Evolutionary conservation across 2,329 filamentous ascomycete genomes (phyloP), one percentile per base, ranked within the genome.

Genomic region (Pyrenophora graminea): DNA sequence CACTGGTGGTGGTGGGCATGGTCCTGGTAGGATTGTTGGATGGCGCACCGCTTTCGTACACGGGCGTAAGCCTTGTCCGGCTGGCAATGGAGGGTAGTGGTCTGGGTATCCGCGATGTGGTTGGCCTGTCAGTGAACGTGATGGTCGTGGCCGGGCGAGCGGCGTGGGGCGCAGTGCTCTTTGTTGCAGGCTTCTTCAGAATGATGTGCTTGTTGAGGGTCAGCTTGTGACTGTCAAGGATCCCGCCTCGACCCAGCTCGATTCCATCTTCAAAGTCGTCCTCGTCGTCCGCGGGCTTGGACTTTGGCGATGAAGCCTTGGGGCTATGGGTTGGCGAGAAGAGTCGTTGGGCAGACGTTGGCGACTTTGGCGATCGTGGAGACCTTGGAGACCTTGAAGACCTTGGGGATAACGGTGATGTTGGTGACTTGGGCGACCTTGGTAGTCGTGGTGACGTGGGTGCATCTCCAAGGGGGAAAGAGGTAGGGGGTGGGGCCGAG

Each of bases 121-220:
- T 63, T 7, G 64, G 60, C 52, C 92, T 91, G 74, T 89, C 94
- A 40, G 90, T 95, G 69, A 97, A 97, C 6, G 91, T 97, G 55
- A 97, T 80, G 10, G 92, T 93, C 23, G 94, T 88, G 9, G 90
- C 86, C 15, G 90, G 85, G 47, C 82, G 77, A 55, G 89, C 83
- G 18, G 83, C 82, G 39, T 91, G 88, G 59, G 90, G 92, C 12
- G 82, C 77, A 17, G 85, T 81, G 45, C 85, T 81, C 55, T 70
- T 73, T 31, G 61, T 38, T 39, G 72, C 72, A 18, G 84, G 78
- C 58, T 86, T 83, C 74, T 95, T 96, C 64, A 95, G 82, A 70
- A 93, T 92, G 59, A 99, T 84, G 70, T 99, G 97, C 57, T 90
- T 91, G 71, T 97, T 94, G 15, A 96, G 79, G 0, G 88, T 93